phyloP scores from a whole-genome alignment of 805 yeast species.

The Cyberlindnera petersonii region DNA sequence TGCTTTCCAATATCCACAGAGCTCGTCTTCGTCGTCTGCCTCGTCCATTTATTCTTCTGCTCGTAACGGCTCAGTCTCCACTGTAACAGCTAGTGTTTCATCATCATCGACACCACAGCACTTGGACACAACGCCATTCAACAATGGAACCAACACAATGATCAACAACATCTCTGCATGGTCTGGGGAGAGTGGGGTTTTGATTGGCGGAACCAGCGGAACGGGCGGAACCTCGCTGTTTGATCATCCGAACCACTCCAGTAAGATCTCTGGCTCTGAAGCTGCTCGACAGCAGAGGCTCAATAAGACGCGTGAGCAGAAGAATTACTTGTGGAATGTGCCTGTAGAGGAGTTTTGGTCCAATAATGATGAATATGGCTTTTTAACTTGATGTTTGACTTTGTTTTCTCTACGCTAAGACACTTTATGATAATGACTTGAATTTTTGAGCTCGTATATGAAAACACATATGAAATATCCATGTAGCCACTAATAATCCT shows the following conservation, averaged over 20 bases:
- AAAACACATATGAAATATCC: no score
- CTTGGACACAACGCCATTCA: constrained; percentile 23
- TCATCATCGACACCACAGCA: constrained; percentile 16
- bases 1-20: constrained; percentile 20
- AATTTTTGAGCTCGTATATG: not conserved
- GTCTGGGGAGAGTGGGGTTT: constrained; percentile 46
- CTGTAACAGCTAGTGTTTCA: constrained; percentile 7
- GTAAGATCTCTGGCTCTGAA: constrained; percentile 3
- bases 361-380: constrained; percentile 46
- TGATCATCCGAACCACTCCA: constrained; percentile 22
- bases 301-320: constrained; percentile 2
- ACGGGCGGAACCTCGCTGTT: constrained; percentile 24
- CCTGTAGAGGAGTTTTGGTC: constrained; percentile 47
- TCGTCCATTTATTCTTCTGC: no score
- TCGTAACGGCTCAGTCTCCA: constrained; percentile 9
- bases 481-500: no score
- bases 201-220: no score
- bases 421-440: not conserved
- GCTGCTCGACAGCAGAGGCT: constrained; percentile 6
- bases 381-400: constrained; percentile 30
- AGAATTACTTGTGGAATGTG: constrained; percentile 26
- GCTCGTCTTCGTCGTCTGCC: constrained; percentile 5
- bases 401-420: not conserved
- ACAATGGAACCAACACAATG: constrained; percentile 53
- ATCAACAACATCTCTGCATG: constrained; percentile 57